phyloP scores from a whole-genome alignment of 805 yeast species.

The Kodamaea nitidulidarum region DNA sequence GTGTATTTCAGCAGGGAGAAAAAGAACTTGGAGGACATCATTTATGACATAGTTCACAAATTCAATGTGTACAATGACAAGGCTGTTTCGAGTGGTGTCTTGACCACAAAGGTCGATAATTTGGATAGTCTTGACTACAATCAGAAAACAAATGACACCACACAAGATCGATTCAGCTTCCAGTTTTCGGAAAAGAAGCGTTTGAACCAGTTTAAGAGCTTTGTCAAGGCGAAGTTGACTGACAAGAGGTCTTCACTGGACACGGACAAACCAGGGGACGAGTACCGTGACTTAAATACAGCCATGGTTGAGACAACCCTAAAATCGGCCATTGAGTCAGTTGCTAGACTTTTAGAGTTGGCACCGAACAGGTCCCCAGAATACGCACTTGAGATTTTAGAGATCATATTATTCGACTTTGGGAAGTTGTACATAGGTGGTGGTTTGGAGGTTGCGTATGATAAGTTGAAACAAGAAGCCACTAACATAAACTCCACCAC shows the following conservation, averaged over 20 bases:
- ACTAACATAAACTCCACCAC: conserved; percentile 21
- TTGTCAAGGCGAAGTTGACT: conserved; percentile 47
- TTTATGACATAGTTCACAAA: conserved; percentile 41
- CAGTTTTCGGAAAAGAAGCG: conserved; percentile 39
- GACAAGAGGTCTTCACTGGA: conserved; percentile 33
- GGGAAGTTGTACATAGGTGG: conserved; percentile 73
- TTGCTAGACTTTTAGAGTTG: conserved; percentile 72
- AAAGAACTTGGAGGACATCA: conserved; percentile 56
- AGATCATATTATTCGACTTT: conserved; percentile 61
- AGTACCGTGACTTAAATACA: conserved; percentile 33
- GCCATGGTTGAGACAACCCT: conserved; percentile 57
- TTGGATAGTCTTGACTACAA: conserved; percentile 27
- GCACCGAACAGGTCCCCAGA: conserved; percentile 59
- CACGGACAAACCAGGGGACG: conserved; percentile 17
- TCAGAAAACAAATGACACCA: conserved; percentile 11
- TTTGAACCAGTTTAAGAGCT: conserved; percentile 51
- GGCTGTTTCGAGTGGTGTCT: conserved; percentile 32
- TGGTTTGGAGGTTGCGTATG: conserved; percentile 68
- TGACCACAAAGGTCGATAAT: conserved; percentile 33
- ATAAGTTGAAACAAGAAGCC: conserved; percentile 37
- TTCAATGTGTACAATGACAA: conserved; percentile 39
- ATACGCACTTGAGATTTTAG: conserved; percentile 62
- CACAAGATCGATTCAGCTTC: conserved; percentile 27
- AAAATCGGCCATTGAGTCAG: conserved; percentile 66
- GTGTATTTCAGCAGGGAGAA: conserved; percentile 70